phyloP scores from a whole-genome alignment of 2,329 filamentous ascomycete species.

The Fusarium sororula region DNA sequence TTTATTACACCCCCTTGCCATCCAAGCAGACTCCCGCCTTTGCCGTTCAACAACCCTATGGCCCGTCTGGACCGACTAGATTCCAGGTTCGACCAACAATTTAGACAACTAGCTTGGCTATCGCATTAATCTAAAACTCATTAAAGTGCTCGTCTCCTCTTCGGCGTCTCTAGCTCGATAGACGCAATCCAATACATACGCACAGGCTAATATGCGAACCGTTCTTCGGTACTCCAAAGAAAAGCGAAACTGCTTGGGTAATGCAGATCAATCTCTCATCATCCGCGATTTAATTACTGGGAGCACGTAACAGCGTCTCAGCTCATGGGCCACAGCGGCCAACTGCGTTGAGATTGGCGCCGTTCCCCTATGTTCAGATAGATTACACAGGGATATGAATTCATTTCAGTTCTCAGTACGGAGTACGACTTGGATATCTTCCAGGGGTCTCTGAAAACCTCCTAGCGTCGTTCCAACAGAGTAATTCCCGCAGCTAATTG shows the following conservation, averaged over 20 bases:
- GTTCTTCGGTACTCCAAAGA: constrained; percentile 8
- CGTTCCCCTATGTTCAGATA: constrained; percentile 22
- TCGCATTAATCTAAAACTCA: constrained; percentile 10
- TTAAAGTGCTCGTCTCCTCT: constrained; percentile 3
- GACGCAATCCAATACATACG: constrained; percentile 3
- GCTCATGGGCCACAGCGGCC: constrained; percentile 15
- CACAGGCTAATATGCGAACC: constrained; percentile 28
- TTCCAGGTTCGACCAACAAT: neutral
- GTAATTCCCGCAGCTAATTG: constrained; percentile 25
- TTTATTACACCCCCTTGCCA: no score
- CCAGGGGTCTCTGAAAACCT: neutral
- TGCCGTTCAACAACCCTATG: constrained; percentile 22
- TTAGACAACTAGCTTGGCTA: neutral
- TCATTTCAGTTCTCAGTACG: constrained; percentile 32
- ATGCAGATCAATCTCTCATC: constrained; percentile 12
- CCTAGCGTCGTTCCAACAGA: neutral
- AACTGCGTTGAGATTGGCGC: constrained; percentile 2
- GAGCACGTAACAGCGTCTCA: neutral
- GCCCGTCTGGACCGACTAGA: neutral
- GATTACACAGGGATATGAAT: constrained; percentile 16
- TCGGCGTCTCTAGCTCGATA: constrained; percentile 1
- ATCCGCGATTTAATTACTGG: constrained; percentile 9
- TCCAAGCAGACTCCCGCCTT: constrained; percentile 23
- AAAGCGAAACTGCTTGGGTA: neutral
- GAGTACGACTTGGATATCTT: constrained; percentile 28